Conservation (phyloP, 768 basidiomycete genomes). For the Suillus occidentalis region DNA sequence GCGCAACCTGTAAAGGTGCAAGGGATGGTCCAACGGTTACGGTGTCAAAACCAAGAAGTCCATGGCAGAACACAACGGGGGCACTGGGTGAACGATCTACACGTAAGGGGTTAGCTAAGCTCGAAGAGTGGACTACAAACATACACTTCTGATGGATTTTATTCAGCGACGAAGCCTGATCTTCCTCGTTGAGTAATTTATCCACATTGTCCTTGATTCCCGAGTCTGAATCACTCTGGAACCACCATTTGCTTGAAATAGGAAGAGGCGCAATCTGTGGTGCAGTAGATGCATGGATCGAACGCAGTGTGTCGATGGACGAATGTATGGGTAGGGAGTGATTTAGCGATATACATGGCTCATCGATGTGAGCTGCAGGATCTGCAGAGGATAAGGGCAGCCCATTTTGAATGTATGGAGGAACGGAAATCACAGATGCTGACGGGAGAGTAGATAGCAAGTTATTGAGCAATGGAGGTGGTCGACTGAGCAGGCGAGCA, state of each 20-base stretch:
- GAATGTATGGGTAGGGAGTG: conserved; percentile 44
- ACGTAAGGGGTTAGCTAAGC: conserved; percentile 3
- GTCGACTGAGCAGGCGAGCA: conserved; percentile 36
- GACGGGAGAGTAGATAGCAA: conserved; percentile 66
- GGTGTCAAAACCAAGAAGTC: conserved; percentile 86
- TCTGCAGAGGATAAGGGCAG: conserved; percentile 13
- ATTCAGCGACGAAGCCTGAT: conserved; percentile 45
- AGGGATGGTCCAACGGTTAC: conserved; percentile 77
- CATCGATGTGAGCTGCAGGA: conserved; percentile 18
- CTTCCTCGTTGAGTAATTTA: conserved; percentile 50
- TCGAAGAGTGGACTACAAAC: conserved; percentile 23
- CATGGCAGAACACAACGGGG: conserved; percentile 95
- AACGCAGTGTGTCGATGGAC: conserved; percentile 61
- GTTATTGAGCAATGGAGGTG: conserved; percentile 53
- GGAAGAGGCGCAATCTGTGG: conserved; percentile 26
- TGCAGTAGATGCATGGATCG: conserved; percentile 32
- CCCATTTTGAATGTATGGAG: conserved; percentile 10
- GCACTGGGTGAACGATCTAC: conserved; percentile 76
- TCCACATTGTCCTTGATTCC: conserved; percentile 43
- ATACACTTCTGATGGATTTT: conserved; percentile 53
- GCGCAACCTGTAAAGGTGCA: conserved; percentile 81
- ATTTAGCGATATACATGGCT: conserved; percentile 27
- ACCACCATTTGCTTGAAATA: conserved; percentile 47
- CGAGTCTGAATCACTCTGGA: conserved; percentile 38
- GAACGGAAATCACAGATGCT: conserved; percentile 49